Percentiles rank a stretch among this genome's conserved stretches.
Evolutionary conservation across 1,284 basidiomycete species (phyloP).

Genomic region (Mycena sp.): DNA sequence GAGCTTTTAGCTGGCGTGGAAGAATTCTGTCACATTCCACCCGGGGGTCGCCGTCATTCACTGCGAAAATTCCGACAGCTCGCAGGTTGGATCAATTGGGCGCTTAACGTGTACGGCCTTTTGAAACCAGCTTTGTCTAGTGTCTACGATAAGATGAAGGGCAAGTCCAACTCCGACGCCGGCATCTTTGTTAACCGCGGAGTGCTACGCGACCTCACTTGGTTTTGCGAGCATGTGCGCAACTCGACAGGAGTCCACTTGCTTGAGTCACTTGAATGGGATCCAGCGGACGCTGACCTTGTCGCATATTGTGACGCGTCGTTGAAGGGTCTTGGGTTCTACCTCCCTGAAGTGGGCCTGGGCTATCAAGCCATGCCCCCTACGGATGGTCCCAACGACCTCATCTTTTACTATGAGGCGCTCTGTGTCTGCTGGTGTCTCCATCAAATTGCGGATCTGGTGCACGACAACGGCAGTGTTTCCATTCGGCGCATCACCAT

Average conservation of each 20-base stretch:
- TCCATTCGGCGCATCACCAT: slow-evolving; percentile 27
- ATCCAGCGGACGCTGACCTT: slow-evolving; percentile 10
- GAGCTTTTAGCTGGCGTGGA: slow-evolving; percentile 29
- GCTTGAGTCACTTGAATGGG: slow-evolving; percentile 27
- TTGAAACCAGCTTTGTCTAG: slow-evolving; percentile 38
- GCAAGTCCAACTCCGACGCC: neutral
- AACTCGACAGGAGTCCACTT: slow-evolving; percentile 36
- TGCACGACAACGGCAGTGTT: neutral
- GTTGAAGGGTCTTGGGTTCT: slow-evolving; percentile 25
- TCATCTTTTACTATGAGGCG: slow-evolving; percentile 24
- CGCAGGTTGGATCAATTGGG: slow-evolving; percentile 39
- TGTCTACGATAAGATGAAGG: slow-evolving; percentile 21
- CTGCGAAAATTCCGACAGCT: too few species aligned
- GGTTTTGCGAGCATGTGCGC: slow-evolving; percentile 37
- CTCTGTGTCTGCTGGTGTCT: slow-evolving; percentile 17
- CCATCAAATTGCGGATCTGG: neutral
- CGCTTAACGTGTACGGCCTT: slow-evolving; percentile 41
- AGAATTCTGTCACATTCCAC: slow-evolving; percentile 1
- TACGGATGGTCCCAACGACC: neutral
- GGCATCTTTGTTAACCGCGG: neutral
- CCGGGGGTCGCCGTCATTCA: too few species aligned
- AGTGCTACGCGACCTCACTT: neutral
- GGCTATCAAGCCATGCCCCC: slow-evolving; percentile 8
- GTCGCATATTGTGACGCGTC: slow-evolving; percentile 36
- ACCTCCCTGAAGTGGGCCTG: slow-evolving; percentile 10